A percentile compares a stretch with the other conserved stretches of the same genome.
Conservation (phyloP, 208 protist species). For the Trypanosoma grayi region DNA sequence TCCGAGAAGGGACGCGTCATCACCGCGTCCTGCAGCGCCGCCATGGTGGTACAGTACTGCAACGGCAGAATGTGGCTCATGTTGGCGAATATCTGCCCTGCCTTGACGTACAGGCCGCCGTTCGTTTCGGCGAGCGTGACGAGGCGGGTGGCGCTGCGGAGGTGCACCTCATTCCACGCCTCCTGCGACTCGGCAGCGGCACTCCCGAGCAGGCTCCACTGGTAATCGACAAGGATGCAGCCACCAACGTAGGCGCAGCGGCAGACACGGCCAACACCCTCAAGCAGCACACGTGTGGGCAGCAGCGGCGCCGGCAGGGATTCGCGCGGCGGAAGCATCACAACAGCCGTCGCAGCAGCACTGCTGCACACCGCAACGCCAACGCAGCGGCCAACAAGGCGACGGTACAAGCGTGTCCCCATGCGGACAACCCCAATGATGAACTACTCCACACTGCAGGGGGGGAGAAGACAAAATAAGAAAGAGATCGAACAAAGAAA, state of each 20-base stretch:
- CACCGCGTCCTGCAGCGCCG: slow-evolving; percentile 80
- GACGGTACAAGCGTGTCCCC: slow-evolving; percentile 16
- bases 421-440: too few species aligned
- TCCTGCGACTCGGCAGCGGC: slow-evolving; percentile 36
- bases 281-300: slow-evolving; percentile 67
- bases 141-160: slow-evolving; percentile 68
- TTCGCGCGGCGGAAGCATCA: slow-evolving; percentile 71
- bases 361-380: slow-evolving; percentile 21
- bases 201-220: slow-evolving; percentile 50
- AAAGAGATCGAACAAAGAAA: too few species aligned
- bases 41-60: slow-evolving; percentile 85
- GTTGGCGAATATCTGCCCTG: slow-evolving; percentile 93
- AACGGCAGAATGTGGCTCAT: slow-evolving; percentile 91
- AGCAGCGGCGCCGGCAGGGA: slow-evolving; percentile 55
- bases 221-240: slow-evolving; percentile 73
- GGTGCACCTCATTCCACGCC: slow-evolving; percentile 75
- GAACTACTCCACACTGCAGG: too few species aligned
- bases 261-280: slow-evolving; percentile 72
- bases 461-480: too few species aligned
- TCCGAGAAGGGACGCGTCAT: slow-evolving; percentile 69
- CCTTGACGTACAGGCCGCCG: slow-evolving; percentile 95
- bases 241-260: slow-evolving; percentile 71
- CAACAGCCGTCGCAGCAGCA: slow-evolving; percentile 24
- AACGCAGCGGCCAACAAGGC: slow-evolving; percentile 24
- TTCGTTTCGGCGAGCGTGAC: slow-evolving; percentile 79